Percentiles rank a stretch among this genome's conserved stretches.
phyloP scores from a whole-genome alignment of 257 asterid genomes.

The Fraxinus americana region DNA sequence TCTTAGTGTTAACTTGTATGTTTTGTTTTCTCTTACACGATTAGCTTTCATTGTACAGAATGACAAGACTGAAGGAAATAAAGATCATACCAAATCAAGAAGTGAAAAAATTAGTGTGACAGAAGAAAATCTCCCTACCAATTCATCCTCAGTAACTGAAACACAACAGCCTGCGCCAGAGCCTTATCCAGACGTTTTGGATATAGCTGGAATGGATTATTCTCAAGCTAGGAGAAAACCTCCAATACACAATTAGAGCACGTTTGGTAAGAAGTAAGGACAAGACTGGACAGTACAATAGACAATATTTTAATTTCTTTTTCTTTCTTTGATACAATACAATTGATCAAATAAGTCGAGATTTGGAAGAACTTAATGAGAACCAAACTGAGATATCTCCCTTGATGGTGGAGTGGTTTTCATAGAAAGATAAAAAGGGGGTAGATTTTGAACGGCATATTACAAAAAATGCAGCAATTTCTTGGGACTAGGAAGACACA shows the following conservation, averaged over 20 bases:
- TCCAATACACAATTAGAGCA: constrained; percentile 67
- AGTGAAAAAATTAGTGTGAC: constrained; percentile 24
- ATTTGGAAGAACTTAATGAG: too few species aligned
- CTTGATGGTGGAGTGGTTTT: too few species aligned
- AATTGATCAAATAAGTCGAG: too few species aligned
- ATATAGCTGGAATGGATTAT: constrained; percentile 82
- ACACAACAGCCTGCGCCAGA: constrained; percentile 21
- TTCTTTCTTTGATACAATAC: too few species aligned
- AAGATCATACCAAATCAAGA: constrained; percentile 34
- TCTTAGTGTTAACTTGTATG: too few species aligned
- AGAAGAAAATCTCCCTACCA: constrained; percentile 1
- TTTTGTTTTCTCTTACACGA: too few species aligned
- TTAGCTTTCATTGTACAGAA: constrained; percentile 32
- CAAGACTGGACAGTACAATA: not conserved
- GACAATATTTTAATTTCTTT: not conserved
- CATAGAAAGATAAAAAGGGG: too few species aligned
- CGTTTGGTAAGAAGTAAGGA: not conserved
- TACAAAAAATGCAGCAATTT: not conserved
- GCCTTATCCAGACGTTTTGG: constrained; percentile 56
- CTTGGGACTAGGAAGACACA: not conserved
- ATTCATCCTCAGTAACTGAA: constrained; percentile 24
- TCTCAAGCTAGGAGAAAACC: constrained; percentile 78
- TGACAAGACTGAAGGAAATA: constrained; percentile 32
- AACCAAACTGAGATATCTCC: too few species aligned
- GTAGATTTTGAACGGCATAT: not conserved